Percentiles rank a stretch among this genome's conserved stretches.
These are phyloP conservation scores for Macadamia tetraphylla DNA, from an alignment of 164 flowering plant species.

Conservation along the genomic window DNA sequence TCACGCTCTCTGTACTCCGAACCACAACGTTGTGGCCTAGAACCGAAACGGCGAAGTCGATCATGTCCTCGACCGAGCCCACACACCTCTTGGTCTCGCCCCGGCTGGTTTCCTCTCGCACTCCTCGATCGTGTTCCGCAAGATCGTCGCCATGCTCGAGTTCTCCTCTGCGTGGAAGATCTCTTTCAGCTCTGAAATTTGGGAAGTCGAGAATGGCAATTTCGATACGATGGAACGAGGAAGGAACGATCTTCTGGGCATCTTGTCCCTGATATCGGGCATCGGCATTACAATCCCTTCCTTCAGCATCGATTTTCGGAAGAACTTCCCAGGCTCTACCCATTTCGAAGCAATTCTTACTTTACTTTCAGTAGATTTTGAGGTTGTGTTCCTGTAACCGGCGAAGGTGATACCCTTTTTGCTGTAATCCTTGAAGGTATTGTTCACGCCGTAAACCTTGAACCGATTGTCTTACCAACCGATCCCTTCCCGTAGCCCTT, in stretches of 20 bases:
- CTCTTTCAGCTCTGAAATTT: conserved; percentile 26
- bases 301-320: conserved; percentile 61
- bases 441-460: conserved; percentile 44
- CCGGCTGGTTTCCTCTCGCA: conserved; percentile 74
- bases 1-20: conserved; percentile 53
- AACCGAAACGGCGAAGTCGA: conserved; percentile 69
- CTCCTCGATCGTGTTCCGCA: conserved; percentile 44
- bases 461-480: conserved; percentile 32
- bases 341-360: conserved; percentile 35
- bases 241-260: conserved; percentile 84
- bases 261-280: conserved; percentile 78
- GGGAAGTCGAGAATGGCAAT: conserved; percentile 54
- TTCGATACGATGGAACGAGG: conserved; percentile 56
- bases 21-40: conserved; percentile 48
- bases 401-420: conserved; percentile 38
- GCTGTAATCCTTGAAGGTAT: conserved; percentile 46
- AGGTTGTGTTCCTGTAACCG: conserved; percentile 28
- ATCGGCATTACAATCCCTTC: conserved; percentile 57
- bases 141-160: conserved; percentile 41
- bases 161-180: conserved; percentile 49
- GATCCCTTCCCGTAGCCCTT: conserved; percentile 62
- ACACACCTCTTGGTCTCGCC: conserved; percentile 88
- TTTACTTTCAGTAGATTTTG: not conserved
- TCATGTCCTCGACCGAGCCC: conserved; percentile 76
- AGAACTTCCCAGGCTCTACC: conserved; percentile 82